Conservation (phyloP, 2,329 filamentous ascomycete genomes). For the Ascochyta clinopodiicola region DNA sequence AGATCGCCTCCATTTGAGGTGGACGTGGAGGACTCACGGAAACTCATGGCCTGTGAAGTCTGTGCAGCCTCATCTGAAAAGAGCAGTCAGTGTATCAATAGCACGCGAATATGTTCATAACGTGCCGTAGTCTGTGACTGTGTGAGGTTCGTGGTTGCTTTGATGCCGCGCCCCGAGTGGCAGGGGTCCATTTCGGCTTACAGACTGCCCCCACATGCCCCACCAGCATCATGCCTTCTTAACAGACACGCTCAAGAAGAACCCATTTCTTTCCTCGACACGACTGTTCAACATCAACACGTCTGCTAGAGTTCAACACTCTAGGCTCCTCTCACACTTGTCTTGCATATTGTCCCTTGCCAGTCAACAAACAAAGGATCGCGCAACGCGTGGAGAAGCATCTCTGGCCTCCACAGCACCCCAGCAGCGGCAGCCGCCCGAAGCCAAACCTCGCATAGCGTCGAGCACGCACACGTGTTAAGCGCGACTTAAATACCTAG, state of each 20-base stretch:
- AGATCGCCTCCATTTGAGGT: background rate
- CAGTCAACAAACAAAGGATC: background rate
- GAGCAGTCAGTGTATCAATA: background rate
- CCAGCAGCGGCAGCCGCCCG: slow-evolving; percentile 31
- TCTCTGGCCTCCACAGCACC: slow-evolving; percentile 23
- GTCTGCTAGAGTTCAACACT: slow-evolving; percentile 46
- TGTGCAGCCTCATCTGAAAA: background rate
- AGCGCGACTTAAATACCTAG: slow-evolving; percentile 28
- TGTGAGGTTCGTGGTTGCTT: background rate
- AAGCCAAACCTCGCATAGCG: slow-evolving; percentile 38
- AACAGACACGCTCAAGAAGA: slow-evolving; percentile 7
- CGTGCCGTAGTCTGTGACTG: background rate
- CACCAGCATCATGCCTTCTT: slow-evolving; percentile 10
- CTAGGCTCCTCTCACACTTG: slow-evolving; percentile 21
- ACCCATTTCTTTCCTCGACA: slow-evolving; percentile 13
- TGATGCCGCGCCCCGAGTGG: background rate
- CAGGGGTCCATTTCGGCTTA: background rate
- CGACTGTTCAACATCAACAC: slow-evolving; percentile 34
- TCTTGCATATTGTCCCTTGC: no score
- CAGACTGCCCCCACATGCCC: slow-evolving; percentile 3
- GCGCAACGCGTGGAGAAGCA: slow-evolving; percentile 8
- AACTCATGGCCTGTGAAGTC: background rate
- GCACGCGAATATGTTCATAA: background rate
- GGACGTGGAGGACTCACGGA: background rate
- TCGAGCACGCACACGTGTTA: slow-evolving; percentile 27